phyloP scores from a whole-genome alignment of 805 yeast genomes.

The Metschnikowia lochheadii region DNA sequence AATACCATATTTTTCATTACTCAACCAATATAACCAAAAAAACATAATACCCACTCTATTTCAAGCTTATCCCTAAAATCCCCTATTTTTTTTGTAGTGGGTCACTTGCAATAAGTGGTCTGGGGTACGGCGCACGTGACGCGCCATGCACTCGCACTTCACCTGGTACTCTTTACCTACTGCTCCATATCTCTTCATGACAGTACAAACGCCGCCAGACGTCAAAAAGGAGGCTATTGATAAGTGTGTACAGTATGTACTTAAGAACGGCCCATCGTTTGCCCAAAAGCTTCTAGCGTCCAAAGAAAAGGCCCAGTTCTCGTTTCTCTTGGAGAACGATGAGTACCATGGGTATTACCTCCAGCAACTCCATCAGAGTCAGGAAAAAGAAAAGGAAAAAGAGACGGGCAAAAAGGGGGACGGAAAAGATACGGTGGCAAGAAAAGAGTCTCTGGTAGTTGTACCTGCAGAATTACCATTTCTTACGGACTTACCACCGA shows the following conservation, averaged over 20 bases:
- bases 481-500: slow-evolving; percentile 28
- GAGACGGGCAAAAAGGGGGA: background rate
- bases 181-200: background rate
- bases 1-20: no score
- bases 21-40: no score
- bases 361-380: background rate
- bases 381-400: background rate
- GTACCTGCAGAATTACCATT: slow-evolving; percentile 23
- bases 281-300: slow-evolving; percentile 54
- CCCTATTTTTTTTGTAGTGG: no score
- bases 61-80: no score
- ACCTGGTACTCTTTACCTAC: no score
- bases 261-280: slow-evolving; percentile 63
- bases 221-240: slow-evolving; percentile 51
- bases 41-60: no score
- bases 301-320: slow-evolving; percentile 49
- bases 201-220: slow-evolving; percentile 28
- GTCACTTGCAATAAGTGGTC: no score
- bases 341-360: slow-evolving; percentile 55
- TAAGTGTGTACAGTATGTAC: slow-evolving; percentile 69
- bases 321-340: slow-evolving; percentile 55
- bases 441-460: background rate
- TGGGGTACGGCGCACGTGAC: background rate
- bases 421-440: background rate
- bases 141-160: background rate